A percentile compares a stretch with the other conserved stretches of the same genome.
phyloP scores from a whole-genome alignment of 768 basidiomycete genomes.

The Xerocomellus dryophilus region DNA sequence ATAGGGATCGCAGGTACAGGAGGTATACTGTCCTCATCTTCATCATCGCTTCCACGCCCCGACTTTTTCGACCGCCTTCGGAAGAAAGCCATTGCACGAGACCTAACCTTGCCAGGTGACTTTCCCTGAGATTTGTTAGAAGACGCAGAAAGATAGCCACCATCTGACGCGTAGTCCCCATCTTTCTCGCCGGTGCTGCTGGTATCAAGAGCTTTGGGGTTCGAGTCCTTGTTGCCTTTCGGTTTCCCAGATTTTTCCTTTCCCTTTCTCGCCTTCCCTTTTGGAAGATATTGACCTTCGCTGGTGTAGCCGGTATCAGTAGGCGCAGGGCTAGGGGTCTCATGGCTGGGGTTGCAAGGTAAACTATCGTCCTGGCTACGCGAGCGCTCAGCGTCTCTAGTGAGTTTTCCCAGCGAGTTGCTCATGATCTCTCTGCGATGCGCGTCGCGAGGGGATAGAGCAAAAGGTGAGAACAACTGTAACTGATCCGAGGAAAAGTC shows the following conservation, averaged over 20 bases:
- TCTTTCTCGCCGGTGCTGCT: slow-evolving; percentile 21
- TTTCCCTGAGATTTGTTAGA: slow-evolving; percentile 33
- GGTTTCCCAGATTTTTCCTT: slow-evolving; percentile 20
- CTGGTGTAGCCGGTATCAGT: slow-evolving; percentile 28
- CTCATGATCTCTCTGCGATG: neutral
- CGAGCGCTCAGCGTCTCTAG: slow-evolving; percentile 12
- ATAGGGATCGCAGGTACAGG: slow-evolving; percentile 33
- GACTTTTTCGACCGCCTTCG: slow-evolving; percentile 31
- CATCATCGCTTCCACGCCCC: slow-evolving; percentile 27
- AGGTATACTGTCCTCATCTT: slow-evolving; percentile 28
- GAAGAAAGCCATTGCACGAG: slow-evolving; percentile 35
- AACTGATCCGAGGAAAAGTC: slow-evolving; percentile 33
- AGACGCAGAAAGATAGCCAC: slow-evolving; percentile 34
- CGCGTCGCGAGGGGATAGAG: slow-evolving; percentile 8
- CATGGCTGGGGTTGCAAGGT: slow-evolving; percentile 2
- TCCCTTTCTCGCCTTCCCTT: slow-evolving; percentile 17
- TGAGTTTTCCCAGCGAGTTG: neutral
- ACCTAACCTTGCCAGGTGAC: slow-evolving; percentile 26
- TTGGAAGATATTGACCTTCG: slow-evolving; percentile 33
- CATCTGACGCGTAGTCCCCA: slow-evolving; percentile 26
- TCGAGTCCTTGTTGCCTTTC: slow-evolving; percentile 19
- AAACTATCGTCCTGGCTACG: slow-evolving; percentile 26
- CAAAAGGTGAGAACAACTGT: slow-evolving; percentile 25
- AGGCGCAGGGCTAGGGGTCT: slow-evolving; percentile 15
- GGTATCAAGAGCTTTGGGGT: slow-evolving; percentile 15